Percentiles rank a stretch among this genome's conserved stretches.
Conservation (phyloP, 768 basidiomycete species). For the Sporobolomyces phaffii region DNA sequence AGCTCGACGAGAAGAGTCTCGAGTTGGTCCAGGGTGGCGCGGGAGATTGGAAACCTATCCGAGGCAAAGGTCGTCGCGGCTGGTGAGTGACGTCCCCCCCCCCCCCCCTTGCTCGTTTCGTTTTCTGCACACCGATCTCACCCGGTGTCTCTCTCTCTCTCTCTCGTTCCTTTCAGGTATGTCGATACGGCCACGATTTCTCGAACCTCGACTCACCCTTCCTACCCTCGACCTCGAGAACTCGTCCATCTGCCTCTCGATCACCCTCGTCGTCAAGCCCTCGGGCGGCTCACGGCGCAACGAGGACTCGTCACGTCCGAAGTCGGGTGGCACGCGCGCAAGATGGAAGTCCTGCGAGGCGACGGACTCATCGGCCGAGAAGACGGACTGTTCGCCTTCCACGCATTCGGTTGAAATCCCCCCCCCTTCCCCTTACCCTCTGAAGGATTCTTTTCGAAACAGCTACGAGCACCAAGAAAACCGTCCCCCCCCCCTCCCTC, state of each 20-base stretch:
- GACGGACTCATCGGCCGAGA: constrained; percentile 85
- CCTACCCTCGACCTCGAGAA: constrained; percentile 20
- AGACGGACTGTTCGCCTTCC: constrained; percentile 70
- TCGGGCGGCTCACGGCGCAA: constrained; percentile 64
- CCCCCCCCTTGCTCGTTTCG: not conserved
- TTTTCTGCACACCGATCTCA: not conserved
- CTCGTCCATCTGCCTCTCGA: constrained; percentile 52
- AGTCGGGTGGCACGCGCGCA: constrained; percentile 90
- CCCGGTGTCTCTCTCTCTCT: too few species aligned
- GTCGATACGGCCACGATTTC: constrained; percentile 49
- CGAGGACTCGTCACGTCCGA: constrained; percentile 86
- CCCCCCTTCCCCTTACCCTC: not conserved
- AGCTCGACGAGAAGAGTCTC: constrained; percentile 68
- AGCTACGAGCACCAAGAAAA: too few species aligned
- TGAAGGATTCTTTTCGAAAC: too few species aligned
- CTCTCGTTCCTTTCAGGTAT: constrained; percentile 44
- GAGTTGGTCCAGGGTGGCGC: constrained; percentile 69
- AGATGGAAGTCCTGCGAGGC: constrained; percentile 94
- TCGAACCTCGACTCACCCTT: constrained; percentile 10
- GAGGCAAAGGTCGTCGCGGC: constrained; percentile 84
- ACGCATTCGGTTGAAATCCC: constrained; percentile 8
- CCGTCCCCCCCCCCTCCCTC: not conserved
- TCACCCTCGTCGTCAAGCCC: constrained; percentile 65
- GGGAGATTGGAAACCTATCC: constrained; percentile 79
- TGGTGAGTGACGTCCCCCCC: constrained; percentile 73